phyloP scores from a whole-genome alignment of 192 early-diverging fungal species.

The Linnemannia hyalina region DNA sequence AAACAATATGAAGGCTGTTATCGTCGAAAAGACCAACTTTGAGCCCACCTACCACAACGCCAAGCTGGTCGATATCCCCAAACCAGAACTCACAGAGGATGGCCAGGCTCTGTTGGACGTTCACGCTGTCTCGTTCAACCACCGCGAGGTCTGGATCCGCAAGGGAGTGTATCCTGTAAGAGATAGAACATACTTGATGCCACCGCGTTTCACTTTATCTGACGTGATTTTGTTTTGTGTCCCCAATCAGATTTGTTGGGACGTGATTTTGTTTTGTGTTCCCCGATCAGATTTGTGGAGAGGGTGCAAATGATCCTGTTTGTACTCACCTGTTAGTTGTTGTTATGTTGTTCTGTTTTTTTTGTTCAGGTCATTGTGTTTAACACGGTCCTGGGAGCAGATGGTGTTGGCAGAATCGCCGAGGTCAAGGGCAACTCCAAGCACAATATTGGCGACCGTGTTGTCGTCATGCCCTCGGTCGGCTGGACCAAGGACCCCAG shows the following conservation, averaged over 20 bases:
- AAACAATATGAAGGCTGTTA: background rate
- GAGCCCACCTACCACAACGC: too few species aligned
- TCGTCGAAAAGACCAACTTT: too few species aligned
- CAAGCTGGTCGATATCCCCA: background rate
- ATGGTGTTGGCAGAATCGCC: too few species aligned
- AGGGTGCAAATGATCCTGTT: constrained; percentile 26
- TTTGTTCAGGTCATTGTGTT: too few species aligned
- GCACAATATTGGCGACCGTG: too few species aligned
- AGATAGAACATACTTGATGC: background rate
- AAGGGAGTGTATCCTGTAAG: constrained; percentile 62
- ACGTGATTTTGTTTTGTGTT: constrained; percentile 8
- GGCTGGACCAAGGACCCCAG: too few species aligned
- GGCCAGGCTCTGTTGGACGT: constrained; percentile 4
- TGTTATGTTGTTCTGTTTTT: background rate
- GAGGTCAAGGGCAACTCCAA: too few species aligned
- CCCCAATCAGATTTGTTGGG: background rate
- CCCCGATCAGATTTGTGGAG: background rate
- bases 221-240: constrained; percentile 10
- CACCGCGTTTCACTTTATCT: background rate
- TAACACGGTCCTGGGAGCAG: too few species aligned
- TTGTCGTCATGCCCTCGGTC: too few species aligned
- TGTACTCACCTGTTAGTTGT: constrained; percentile 3
- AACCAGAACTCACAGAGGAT: background rate
- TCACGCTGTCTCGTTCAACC: constrained; percentile 9
- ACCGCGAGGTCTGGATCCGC: constrained; percentile 24